Conservation (phyloP, 2,329 filamentous ascomycete genomes). For the Apiospora aurea region DNA sequence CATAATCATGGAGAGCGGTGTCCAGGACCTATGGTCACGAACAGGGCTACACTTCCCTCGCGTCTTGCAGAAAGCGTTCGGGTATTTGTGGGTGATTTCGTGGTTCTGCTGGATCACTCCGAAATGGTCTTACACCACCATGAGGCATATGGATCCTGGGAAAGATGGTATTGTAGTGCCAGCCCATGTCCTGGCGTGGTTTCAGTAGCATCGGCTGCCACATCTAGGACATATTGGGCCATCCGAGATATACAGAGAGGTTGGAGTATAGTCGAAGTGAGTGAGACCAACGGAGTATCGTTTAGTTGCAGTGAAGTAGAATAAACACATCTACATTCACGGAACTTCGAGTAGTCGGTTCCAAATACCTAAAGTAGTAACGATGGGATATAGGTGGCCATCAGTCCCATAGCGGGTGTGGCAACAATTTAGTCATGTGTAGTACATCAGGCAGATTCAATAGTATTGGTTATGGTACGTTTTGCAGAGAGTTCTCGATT, state of each 20-base stretch:
- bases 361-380: no score
- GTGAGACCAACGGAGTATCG: no score
- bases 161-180: background rate
- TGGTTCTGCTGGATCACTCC: constrained; percentile 22
- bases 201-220: background rate
- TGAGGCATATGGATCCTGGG: constrained; percentile 1
- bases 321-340: no score
- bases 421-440: no score
- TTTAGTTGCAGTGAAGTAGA: no score
- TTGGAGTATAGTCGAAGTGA: no score
- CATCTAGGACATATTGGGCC: background rate
- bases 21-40: background rate
- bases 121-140: constrained; percentile 7
- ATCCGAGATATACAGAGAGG: background rate
- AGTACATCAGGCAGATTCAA: no score
- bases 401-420: no score
- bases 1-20: background rate
- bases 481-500: no score
- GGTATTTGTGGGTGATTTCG: constrained; percentile 13
- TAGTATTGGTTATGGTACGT: no score
- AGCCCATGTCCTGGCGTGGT: background rate
- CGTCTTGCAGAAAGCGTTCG: background rate
- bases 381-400: no score
- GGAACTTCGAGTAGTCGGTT: no score
- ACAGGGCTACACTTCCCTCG: background rate